Conservation (phyloP, 106 monocot genomes). For the Dendrobium huoshanense region DNA sequence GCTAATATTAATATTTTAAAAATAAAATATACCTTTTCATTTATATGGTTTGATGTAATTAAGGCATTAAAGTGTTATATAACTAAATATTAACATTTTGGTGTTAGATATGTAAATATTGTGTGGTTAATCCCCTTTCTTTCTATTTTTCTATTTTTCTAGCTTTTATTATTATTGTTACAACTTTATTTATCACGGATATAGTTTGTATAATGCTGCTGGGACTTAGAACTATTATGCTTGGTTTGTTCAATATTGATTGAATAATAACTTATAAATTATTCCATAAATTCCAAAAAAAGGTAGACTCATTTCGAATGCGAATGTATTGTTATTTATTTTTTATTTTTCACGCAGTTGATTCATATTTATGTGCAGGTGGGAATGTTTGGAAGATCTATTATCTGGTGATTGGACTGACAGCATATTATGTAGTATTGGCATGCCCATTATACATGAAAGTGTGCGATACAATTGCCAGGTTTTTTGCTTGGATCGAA, state of each 20-base stretch:
- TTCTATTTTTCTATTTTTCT: not conserved
- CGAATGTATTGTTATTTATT: not conserved
- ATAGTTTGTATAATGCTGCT: not conserved
- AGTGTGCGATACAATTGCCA: conserved; percentile 98
- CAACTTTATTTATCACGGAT: not conserved
- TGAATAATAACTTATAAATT: not conserved
- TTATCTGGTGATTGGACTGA: conserved; percentile 76
- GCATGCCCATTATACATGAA: conserved; percentile 90
- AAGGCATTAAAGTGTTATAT: no score
- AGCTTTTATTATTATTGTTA: not conserved
- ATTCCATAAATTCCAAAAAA: not conserved
- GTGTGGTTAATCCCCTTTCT: not conserved
- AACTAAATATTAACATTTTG: no score
- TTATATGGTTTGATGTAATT: no score
- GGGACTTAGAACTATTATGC: not conserved
- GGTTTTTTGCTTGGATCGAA: conserved; percentile 82
- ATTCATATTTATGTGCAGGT: conserved; percentile 44
- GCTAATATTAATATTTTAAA: no score
- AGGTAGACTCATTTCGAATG: not conserved
- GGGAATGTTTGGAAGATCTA: conserved; percentile 92
- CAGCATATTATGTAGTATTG: conserved; percentile 82
- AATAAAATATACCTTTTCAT: no score
- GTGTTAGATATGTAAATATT: no score
- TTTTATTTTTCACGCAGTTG: not conserved
- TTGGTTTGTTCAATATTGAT: not conserved